A percentile compares a stretch with the other conserved stretches of the same genome.
Conservation (phyloP, 2,329 filamentous ascomycete species). For the Apiospora saccharicola region DNA sequence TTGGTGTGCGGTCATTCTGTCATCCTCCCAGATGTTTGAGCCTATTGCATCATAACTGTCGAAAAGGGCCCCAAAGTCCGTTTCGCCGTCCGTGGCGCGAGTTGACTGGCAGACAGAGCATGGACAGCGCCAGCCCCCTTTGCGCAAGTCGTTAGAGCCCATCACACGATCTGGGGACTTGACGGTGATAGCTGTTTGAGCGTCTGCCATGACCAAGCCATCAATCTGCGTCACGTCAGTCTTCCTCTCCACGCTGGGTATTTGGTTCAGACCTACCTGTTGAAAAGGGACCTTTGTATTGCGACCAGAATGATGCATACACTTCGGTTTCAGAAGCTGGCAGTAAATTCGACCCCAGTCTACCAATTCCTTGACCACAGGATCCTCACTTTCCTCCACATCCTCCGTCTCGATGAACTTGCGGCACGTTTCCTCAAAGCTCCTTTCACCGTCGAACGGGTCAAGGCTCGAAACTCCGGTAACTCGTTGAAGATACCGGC, state of each 20-base stretch:
- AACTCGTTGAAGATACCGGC: not conserved
- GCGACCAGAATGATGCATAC: not conserved
- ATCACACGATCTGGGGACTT: fast-evolving
- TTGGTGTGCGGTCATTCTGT: slow-evolving; percentile 24
- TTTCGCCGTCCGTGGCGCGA: not conserved
- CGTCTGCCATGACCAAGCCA: slow-evolving; percentile 34
- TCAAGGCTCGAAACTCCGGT: too few relatives aligned
- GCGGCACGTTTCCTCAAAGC: not conserved
- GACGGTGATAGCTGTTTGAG: not conserved
- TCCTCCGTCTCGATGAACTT: not conserved
- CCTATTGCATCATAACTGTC: not conserved
- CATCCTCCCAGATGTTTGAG: not conserved
- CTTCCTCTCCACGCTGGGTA: fast-evolving
- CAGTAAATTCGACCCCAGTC: not conserved
- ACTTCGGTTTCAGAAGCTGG: not conserved
- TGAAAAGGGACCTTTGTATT: not conserved
- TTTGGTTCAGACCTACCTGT: not conserved
- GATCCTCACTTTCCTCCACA: not conserved
- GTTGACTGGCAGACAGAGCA: not conserved
- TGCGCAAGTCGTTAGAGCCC: not conserved
- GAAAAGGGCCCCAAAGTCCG: not conserved
- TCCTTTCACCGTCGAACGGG: not conserved
- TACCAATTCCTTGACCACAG: not conserved
- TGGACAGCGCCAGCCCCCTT: not conserved
- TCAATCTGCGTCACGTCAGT: slow-evolving; percentile 24